Evolutionary conservation across 352 stramenopile genomes (phyloP), one percentile per base, ranked within the genome.

Genomic region (Phytophthora litchii): DNA sequence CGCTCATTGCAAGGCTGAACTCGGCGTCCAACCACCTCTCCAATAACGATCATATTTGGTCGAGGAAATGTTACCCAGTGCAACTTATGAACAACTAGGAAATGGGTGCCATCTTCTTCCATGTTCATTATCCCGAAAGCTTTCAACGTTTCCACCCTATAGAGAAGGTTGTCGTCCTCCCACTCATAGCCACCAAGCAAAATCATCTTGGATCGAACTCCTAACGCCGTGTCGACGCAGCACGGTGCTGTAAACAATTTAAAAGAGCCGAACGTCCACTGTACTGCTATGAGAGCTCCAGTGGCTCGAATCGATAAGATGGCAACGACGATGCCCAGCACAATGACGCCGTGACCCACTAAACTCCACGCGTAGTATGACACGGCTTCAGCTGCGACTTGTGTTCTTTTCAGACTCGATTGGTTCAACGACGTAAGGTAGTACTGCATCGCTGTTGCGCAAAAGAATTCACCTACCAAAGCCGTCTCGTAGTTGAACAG

Each of bases 401-500:
- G n/a, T 2, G 54, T 50, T 0, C 37, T 34, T 10, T 60, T 59
- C 11, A 69, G 20, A 23, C 52, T 52, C 2, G 60, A 69, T 17
- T 35, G 47, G 17, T 69, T 64, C 11, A 64, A 35, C 1, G 29
- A 35, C 8, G 60, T 64, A n/a, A 69, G 54, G 14, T 60, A 60
- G 31, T 55, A 57, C 16, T 60, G 54, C 44, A 58, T 50, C 10
- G 41, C 36, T 21, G 51, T 31, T 14, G 53, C 54, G 19, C 60
- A 54, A 13, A 40, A 42, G 12, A 56, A 54, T 14, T 63, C 59
- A 3, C 59, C 59, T 21, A 54, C 11, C 19, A 68, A 54, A 8
- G 60, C 52, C 2, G 53, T 63, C 45, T 68, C 60, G 12, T 61
- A 64, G 40, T 62, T 68, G 34, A 68, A 68, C 7, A 68, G 34